Conservation (phyloP, 768 basidiomycete genomes). For the Leccinum olivaceopallidum region DNA sequence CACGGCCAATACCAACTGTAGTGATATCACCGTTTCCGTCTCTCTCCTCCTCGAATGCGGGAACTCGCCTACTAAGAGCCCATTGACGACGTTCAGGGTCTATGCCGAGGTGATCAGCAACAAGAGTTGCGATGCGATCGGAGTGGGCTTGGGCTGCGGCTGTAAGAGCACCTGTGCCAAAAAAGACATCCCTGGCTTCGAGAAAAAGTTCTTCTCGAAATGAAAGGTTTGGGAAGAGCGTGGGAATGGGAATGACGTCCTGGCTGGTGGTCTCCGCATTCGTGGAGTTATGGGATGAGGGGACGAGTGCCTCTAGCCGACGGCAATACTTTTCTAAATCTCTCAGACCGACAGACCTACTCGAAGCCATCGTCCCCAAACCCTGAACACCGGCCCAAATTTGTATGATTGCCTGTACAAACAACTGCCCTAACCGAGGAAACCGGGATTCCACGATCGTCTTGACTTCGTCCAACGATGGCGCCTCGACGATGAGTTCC, state of each 20-base stretch:
- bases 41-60: constrained; percentile 67
- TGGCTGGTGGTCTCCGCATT: constrained; percentile 34
- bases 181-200: constrained; percentile 90
- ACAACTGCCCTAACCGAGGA: constrained; percentile 51
- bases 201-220: constrained; percentile 88
- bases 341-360: constrained; percentile 67
- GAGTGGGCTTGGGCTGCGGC: constrained; percentile 49
- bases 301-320: constrained; percentile 64
- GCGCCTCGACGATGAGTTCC: constrained; percentile 64
- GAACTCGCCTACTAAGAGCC: constrained; percentile 64
- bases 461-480: constrained; percentile 64
- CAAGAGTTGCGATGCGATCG: constrained; percentile 48
- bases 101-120: constrained; percentile 66
- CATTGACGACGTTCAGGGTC: constrained; percentile 70
- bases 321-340: constrained; percentile 85
- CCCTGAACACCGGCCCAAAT: constrained; percentile 67
- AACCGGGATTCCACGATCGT: constrained; percentile 71
- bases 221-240: constrained; percentile 65
- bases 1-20: constrained; percentile 63
- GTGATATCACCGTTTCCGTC: constrained; percentile 61
- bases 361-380: constrained; percentile 51
- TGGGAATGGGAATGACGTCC: constrained; percentile 36
- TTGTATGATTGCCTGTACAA: constrained; percentile 53
- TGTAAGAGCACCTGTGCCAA: constrained; percentile 66
- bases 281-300: constrained; percentile 46